Percentiles rank a stretch among this genome's conserved stretches.
Conservation (phyloP, 2,329 filamentous ascomycete genomes). For the Clarireedia hainanense region DNA sequence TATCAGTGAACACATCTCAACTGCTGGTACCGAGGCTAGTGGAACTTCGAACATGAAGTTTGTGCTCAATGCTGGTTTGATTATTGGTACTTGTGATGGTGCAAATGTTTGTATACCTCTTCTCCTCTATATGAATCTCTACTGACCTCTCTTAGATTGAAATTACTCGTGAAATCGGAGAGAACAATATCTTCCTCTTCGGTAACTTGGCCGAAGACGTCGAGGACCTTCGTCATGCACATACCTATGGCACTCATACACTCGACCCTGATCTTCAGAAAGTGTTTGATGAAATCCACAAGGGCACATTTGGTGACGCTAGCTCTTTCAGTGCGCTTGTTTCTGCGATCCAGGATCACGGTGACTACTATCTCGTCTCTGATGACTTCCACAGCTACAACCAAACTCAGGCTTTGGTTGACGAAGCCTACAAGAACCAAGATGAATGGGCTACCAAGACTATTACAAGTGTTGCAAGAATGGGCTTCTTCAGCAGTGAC, state of each 20-base stretch:
- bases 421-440: slow-evolving; percentile 85
- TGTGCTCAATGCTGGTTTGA: slow-evolving; percentile 90
- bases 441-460: slow-evolving; percentile 89
- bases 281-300: slow-evolving; percentile 79
- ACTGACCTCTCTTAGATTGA: slow-evolving; percentile 55
- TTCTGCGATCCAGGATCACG: slow-evolving; percentile 79
- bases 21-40: slow-evolving; percentile 83
- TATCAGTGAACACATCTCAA: slow-evolving; percentile 97
- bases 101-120: slow-evolving; percentile 65
- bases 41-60: slow-evolving; percentile 99
- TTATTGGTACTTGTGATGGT: slow-evolving; percentile 96
- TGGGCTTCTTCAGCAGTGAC: slow-evolving; percentile 97
- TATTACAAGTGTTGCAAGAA: slow-evolving; percentile 79
- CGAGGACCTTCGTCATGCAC: slow-evolving; percentile 84
- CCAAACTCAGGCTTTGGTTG: slow-evolving; percentile 82
- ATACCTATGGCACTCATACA: slow-evolving; percentile 73
- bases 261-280: slow-evolving; percentile 69
- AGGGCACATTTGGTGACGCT: slow-evolving; percentile 72
- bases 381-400: slow-evolving; percentile 97
- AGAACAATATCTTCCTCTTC: slow-evolving; percentile 98
- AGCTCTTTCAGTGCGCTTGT: slow-evolving; percentile 76
- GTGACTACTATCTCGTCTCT: slow-evolving; percentile 95
- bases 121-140: too few species aligned
- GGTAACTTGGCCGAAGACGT: slow-evolving; percentile 94
- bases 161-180: slow-evolving; percentile 93